Percentiles rank a stretch among this genome's conserved stretches.
Conservation (phyloP, 306 rosid genomes). For the Dalbergia cochinchinensis region DNA sequence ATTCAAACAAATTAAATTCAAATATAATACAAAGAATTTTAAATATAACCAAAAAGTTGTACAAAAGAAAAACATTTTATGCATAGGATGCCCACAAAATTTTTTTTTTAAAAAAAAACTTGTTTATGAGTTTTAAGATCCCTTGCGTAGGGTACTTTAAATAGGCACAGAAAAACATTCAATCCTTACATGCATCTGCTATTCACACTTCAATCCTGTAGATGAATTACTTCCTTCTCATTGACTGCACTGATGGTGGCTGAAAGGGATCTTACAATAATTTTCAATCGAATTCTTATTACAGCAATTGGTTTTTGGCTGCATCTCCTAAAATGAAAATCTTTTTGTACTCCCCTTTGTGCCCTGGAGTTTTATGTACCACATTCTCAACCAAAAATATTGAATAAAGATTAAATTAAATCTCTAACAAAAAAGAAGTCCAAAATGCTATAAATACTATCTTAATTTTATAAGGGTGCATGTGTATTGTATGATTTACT, state of each 20-base stretch:
- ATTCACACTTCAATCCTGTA: neutral
- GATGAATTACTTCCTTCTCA: neutral
- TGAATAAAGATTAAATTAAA: neutral
- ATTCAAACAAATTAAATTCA: no score
- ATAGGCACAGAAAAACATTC: neutral
- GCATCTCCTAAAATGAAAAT: neutral
- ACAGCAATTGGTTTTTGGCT: neutral
- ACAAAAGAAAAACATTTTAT: no score
- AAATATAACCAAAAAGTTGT: neutral
- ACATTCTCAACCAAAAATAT: neutral
- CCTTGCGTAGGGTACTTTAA: neutral
- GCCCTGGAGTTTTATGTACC: neutral
- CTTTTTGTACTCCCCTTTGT: neutral
- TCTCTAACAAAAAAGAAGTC: neutral
- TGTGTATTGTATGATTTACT: neutral
- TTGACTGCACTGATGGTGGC: neutral
- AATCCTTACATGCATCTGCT: neutral
- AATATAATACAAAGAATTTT: neutral
- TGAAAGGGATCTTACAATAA: neutral
- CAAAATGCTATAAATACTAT: neutral
- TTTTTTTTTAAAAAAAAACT: no score
- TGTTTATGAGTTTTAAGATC: neutral
- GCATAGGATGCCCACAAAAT: neutral
- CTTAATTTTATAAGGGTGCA: neutral
- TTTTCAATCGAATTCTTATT: neutral